Conservation (phyloP, 768 basidiomycete species). For the Boletellus ananiceps region DNA sequence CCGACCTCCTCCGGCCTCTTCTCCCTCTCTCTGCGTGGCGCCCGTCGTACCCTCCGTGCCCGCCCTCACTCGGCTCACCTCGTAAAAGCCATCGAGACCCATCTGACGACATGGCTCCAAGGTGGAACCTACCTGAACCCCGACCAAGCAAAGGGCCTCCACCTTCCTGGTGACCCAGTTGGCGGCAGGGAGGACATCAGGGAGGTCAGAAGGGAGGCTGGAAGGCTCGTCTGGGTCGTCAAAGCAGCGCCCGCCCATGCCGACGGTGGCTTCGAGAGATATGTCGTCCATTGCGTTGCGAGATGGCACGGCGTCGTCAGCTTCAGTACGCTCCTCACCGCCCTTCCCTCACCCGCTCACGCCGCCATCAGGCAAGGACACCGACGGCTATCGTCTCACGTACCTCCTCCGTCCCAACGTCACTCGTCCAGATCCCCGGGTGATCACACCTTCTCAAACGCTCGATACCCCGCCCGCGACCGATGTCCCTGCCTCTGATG, state of each 20-base stretch:
- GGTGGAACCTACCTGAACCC: slow-evolving; percentile 57
- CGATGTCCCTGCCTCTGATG: slow-evolving; percentile 52
- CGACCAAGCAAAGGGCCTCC: slow-evolving; percentile 32
- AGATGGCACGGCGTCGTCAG: slow-evolving; percentile 76
- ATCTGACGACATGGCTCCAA: slow-evolving; percentile 59
- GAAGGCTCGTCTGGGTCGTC: slow-evolving; percentile 71
- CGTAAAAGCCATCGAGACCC: slow-evolving; percentile 63
- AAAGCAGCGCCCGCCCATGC: slow-evolving; percentile 8
- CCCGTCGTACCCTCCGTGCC: slow-evolving; percentile 61
- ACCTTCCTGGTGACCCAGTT: slow-evolving; percentile 43
- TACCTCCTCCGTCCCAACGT: slow-evolving; percentile 79
- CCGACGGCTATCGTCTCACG: slow-evolving; percentile 57
- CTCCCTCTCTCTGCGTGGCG: slow-evolving; percentile 71
- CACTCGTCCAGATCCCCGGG: slow-evolving; percentile 49
- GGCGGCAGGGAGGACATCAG: slow-evolving; percentile 50
- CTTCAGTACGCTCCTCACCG: slow-evolving; percentile 58
- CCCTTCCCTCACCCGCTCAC: background rate
- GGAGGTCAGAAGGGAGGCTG: slow-evolving; percentile 64
- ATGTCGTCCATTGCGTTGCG: slow-evolving; percentile 79
- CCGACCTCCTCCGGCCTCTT: slow-evolving; percentile 65
- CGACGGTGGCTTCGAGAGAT: slow-evolving; percentile 71
- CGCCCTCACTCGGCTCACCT: slow-evolving; percentile 49
- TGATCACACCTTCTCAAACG: slow-evolving; percentile 25
- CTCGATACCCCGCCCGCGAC: slow-evolving; percentile 73
- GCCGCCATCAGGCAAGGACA: slow-evolving; percentile 37